Evolutionary conservation across 257 asterid species (phyloP).

Genomic region (Asclepias syriaca): DNA sequence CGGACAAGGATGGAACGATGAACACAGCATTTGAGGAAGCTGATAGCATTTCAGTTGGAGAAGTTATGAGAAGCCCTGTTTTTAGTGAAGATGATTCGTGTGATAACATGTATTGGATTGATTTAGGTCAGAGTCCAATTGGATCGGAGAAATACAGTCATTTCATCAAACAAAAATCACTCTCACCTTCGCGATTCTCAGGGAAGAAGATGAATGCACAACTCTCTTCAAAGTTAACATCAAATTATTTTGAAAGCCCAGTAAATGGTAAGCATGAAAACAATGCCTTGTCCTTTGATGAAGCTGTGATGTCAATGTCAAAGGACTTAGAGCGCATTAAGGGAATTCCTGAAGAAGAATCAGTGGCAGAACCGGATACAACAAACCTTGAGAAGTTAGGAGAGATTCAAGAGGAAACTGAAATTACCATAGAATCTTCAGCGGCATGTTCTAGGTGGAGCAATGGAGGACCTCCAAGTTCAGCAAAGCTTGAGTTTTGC

Average conservation of each 20-base stretch:
- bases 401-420: constrained; percentile 24
- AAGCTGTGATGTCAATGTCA: constrained; percentile 23
- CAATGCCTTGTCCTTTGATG: constrained; percentile 26
- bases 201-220: constrained; percentile 8
- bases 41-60: constrained; percentile 25
- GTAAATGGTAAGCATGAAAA: constrained; percentile 6
- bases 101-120: constrained; percentile 30
- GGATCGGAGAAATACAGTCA: constrained; percentile 21
- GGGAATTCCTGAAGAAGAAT: constrained; percentile 25
- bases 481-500: neutral
- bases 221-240: neutral
- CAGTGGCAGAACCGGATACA: constrained; percentile 7
- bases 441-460: constrained; percentile 14
- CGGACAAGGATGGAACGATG: constrained; percentile 21
- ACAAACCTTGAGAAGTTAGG: neutral
- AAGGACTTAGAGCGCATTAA: constrained; percentile 22
- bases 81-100: constrained; percentile 30
- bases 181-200: constrained; percentile 18
- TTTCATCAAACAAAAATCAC: constrained; percentile 17
- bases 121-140: constrained; percentile 29
- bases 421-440: constrained; percentile 5
- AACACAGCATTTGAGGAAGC: constrained; percentile 26
- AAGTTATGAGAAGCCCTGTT: constrained; percentile 27
- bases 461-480: constrained; percentile 6
- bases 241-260: constrained; percentile 10